Evolutionary conservation across 495 filamentous ascomycete genomes (phyloP).

Genomic region (Thozetella sp.): DNA sequence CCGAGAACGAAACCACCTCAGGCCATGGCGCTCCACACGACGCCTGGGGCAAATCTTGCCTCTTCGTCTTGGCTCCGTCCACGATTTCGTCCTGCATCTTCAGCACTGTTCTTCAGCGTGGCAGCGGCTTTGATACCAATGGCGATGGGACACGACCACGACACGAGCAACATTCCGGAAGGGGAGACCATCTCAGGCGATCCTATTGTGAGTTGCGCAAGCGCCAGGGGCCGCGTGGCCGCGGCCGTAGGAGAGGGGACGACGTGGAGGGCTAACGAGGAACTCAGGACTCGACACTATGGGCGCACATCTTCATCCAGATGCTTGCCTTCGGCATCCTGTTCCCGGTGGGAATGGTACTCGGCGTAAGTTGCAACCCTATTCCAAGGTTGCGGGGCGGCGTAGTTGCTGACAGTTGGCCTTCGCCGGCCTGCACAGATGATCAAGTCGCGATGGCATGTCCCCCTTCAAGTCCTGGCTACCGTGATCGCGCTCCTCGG

Average conservation of each 20-base stretch:
- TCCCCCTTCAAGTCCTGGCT: slow-evolving; percentile 80
- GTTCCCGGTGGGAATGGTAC: slow-evolving; percentile 94
- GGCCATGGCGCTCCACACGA: slow-evolving; percentile 15
- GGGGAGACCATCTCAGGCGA: slow-evolving; percentile 77
- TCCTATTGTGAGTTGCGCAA: slow-evolving; percentile 74
- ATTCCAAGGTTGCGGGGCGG: background rate
- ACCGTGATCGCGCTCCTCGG: slow-evolving; percentile 76
- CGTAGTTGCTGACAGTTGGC: slow-evolving; percentile 6
- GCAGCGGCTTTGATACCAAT: slow-evolving; percentile 32
- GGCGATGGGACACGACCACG: slow-evolving; percentile 71
- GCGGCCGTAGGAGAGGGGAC: slow-evolving; percentile 13
- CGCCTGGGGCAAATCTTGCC: slow-evolving; percentile 2
- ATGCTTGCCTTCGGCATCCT: slow-evolving; percentile 84
- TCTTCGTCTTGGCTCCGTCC: slow-evolving; percentile 5
- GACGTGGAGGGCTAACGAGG: no score
- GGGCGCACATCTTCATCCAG: slow-evolving; percentile 93
- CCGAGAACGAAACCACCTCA: slow-evolving; percentile 7
- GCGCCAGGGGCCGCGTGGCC: background rate
- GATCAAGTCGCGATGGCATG: slow-evolving; percentile 88
- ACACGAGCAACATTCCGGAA: slow-evolving; percentile 73
- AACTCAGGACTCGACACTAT: slow-evolving; percentile 86
- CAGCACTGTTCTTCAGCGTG: slow-evolving; percentile 10
- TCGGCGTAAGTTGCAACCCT: slow-evolving; percentile 65
- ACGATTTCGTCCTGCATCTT: slow-evolving; percentile 10
- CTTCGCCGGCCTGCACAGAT: slow-evolving; percentile 54